These are phyloP conservation scores for Citrus australasica DNA, from an alignment of 345 rosid genomes.

Conservation along the genomic window DNA sequence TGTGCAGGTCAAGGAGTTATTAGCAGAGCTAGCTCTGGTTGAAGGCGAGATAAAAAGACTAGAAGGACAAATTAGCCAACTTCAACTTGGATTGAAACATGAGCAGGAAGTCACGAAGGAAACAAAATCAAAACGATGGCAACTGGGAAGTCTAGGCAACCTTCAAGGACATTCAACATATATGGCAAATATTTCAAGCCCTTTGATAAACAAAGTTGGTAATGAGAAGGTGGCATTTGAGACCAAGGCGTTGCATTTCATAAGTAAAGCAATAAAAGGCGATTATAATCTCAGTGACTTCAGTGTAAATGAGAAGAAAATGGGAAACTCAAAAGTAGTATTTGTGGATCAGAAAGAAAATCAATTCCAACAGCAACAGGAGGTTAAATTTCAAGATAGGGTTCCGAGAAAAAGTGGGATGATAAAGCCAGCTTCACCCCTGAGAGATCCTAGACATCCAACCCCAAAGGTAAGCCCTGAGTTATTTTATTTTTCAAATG, in stretches of 20 bases:
- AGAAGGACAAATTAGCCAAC: conserved; percentile 66
- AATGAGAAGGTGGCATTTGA: conserved; percentile 53
- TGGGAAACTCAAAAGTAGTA: conserved; percentile 21
- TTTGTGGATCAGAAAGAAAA: conserved; percentile 46
- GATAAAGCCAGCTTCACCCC: conserved; percentile 59
- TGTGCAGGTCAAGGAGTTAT: conserved; percentile 66
- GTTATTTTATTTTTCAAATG: not conserved
- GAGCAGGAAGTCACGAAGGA: conserved; percentile 57
- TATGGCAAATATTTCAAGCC: conserved; percentile 25
- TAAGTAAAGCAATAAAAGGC: conserved; percentile 83
- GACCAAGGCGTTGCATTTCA: conserved; percentile 86
- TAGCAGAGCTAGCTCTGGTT: conserved; percentile 70
- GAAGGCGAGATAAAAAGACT: conserved; percentile 74
- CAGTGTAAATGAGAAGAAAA: conserved; percentile 38
- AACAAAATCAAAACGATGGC: conserved; percentile 45
- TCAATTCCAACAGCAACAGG: conserved; percentile 31
- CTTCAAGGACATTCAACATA: conserved; percentile 11
- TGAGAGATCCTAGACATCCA: conserved; percentile 61
- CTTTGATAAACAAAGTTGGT: conserved; percentile 28
- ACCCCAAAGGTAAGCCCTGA: conserved; percentile 54
- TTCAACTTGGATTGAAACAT: conserved; percentile 48
- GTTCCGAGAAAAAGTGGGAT: conserved; percentile 39
- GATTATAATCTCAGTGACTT: conserved; percentile 57
- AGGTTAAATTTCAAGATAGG: conserved; percentile 44
- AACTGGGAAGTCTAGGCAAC: conserved; percentile 16